phyloP scores from a whole-genome alignment of 805 yeast genomes.

The Cyberlindnera maclurae region DNA sequence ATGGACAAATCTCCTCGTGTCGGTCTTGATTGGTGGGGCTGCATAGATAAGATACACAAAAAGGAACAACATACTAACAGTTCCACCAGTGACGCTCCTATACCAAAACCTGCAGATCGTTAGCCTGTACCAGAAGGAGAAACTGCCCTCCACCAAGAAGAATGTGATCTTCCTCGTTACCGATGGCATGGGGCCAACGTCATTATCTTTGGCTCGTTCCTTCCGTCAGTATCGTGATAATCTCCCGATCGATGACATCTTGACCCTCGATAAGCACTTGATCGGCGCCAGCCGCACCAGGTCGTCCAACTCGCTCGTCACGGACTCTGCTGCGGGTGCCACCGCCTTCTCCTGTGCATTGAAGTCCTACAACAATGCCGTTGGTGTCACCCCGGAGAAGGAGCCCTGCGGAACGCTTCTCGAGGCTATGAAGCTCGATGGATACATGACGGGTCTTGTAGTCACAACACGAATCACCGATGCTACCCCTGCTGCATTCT shows the following conservation, averaged over 20 bases:
- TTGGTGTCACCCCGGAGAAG: slow-evolving; percentile 66
- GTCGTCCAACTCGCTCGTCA: slow-evolving; percentile 67
- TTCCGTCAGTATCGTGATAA: slow-evolving; percentile 57
- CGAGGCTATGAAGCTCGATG: slow-evolving; percentile 79
- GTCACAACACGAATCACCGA: slow-evolving; percentile 91
- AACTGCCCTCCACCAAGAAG: slow-evolving; percentile 40
- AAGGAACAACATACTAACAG: no score
- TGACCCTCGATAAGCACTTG: slow-evolving; percentile 59
- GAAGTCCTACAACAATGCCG: slow-evolving; percentile 85
- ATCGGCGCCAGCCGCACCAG: slow-evolving; percentile 84
- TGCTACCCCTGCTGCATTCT: slow-evolving; percentile 91
- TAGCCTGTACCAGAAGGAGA: no score
- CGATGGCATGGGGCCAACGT: slow-evolving; percentile 95
- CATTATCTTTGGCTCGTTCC: slow-evolving; percentile 71
- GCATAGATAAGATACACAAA: no score
- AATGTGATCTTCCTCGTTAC: slow-evolving; percentile 84
- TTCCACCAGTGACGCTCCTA: no score
- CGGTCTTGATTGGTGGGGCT: no score
- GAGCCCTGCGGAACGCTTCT: slow-evolving; percentile 83
- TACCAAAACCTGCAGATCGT: no score
- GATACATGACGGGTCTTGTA: slow-evolving; percentile 81
- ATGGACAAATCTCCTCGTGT: no score
- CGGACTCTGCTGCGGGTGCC: slow-evolving; percentile 97
- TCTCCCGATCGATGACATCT: slow-evolving; percentile 46
- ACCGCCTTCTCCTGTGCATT: slow-evolving; percentile 84